phyloP scores from a whole-genome alignment of 83 land plant genomes.

The Diphasiastrum complanatum region DNA sequence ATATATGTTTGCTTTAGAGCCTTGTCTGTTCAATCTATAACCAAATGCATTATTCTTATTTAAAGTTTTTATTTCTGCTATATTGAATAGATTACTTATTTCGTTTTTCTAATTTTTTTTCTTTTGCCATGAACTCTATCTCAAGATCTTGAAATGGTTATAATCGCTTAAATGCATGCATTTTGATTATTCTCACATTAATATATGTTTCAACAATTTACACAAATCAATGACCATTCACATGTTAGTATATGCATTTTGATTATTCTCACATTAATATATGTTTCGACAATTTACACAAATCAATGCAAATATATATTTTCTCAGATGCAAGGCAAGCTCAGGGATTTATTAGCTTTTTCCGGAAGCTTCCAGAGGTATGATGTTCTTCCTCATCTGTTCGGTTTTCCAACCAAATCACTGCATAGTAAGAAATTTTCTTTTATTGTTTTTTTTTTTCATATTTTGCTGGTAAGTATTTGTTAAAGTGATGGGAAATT shows the following conservation, averaged over 20 bases:
- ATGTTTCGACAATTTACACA: conserved; percentile 1
- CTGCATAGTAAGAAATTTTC: too few relatives aligned
- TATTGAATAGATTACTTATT: neutral
- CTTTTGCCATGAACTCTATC: too few relatives aligned
- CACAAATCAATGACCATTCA: too few relatives aligned
- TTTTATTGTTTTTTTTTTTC: neutral
- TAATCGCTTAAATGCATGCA: too few relatives aligned
- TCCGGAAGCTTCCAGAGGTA: conserved; percentile 65
- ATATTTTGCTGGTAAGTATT: too few relatives aligned
- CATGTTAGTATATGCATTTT: neutral
- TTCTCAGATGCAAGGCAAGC: conserved; percentile 79
- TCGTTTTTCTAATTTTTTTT: too few relatives aligned
- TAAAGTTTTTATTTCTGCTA: neutral
- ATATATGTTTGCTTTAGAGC: too few relatives aligned
- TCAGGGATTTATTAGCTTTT: conserved; percentile 81
- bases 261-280: neutral
- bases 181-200: neutral
- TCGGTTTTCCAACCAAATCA: neutral
- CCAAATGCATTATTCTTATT: neutral
- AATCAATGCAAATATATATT: neutral
- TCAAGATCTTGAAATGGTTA: too few relatives aligned
- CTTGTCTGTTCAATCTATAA: too few relatives aligned
- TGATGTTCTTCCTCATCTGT: conserved; percentile 8
- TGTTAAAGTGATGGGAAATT: too few relatives aligned
- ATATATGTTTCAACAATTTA: too few relatives aligned